A percentile compares a stretch with the other conserved stretches of the same genome.
phyloP scores from a whole-genome alignment of 768 basidiomycete species.

The Tephrocybe sp. region DNA sequence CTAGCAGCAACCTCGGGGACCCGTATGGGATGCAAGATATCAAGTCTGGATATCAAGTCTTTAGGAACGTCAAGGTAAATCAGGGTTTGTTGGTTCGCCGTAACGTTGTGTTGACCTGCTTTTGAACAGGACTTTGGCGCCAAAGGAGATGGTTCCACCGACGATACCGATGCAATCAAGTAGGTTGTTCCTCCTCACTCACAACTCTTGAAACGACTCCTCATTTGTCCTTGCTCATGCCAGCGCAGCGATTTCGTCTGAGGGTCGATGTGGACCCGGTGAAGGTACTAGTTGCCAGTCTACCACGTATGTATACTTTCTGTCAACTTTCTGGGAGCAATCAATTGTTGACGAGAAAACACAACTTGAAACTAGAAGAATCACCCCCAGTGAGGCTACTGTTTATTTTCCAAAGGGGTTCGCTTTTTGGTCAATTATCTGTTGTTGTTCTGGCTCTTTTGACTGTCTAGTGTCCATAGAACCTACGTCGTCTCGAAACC shows the following conservation, averaged over 20 bases:
- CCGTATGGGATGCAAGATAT: constrained; percentile 74
- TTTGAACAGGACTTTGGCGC: constrained; percentile 37
- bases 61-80: constrained; percentile 67
- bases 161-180: constrained; percentile 80
- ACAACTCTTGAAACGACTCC: constrained; percentile 7
- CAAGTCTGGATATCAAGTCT: constrained; percentile 58
- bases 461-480: constrained; percentile 32
- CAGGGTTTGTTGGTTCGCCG: not conserved
- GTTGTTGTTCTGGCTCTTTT: not conserved
- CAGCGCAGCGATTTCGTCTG: constrained; percentile 64
- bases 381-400: constrained; percentile 68
- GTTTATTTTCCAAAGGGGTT: constrained; percentile 77
- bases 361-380: constrained; percentile 38
- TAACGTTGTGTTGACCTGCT: not conserved
- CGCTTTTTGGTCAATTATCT: constrained; percentile 7
- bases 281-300: constrained; percentile 54
- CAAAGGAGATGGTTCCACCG: constrained; percentile 61
- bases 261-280: constrained; percentile 64
- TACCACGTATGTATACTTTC: constrained; percentile 43
- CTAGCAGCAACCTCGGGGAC: constrained; percentile 49
- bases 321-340: too few relatives aligned
- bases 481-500: constrained; percentile 66
- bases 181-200: constrained; percentile 25
- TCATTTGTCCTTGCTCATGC: not conserved
- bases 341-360: not conserved